Evolutionary conservation across 805 yeast species (phyloP).

Genomic region (Dipodascopsis uninucleata): DNA sequence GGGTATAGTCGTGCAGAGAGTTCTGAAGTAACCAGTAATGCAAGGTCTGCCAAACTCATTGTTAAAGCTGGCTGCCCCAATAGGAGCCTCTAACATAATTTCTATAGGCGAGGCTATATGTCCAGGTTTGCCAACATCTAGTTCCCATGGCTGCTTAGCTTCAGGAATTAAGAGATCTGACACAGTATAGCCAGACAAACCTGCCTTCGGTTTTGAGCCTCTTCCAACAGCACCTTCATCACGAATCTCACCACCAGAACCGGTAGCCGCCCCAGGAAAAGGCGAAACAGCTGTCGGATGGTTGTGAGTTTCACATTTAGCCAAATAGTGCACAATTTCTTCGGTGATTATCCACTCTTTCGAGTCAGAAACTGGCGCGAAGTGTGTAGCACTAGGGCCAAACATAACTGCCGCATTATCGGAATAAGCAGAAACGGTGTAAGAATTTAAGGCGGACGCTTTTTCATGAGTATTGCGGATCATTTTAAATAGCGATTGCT

Average conservation of each 20-base stretch:
- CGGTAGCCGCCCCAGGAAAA: constrained; percentile 99
- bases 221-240: constrained; percentile 99
- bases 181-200: constrained; percentile 87
- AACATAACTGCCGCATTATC: constrained; percentile 96
- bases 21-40: constrained; percentile 93
- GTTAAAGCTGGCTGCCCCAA: constrained; percentile 97
- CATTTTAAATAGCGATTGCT: constrained; percentile 82
- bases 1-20: constrained; percentile 75
- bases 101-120: constrained; percentile 92
- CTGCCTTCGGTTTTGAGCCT: constrained; percentile 96
- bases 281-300: constrained; percentile 99
- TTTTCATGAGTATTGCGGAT: constrained; percentile 86
- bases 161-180: constrained; percentile 86
- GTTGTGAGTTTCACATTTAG: constrained; percentile 97
- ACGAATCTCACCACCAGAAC: constrained; percentile 99
- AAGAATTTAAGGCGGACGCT: constrained; percentile 57
- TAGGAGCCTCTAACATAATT: constrained; percentile 95
- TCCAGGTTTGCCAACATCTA: constrained; percentile 79
- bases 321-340: constrained; percentile 82
- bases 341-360: constrained; percentile 68
- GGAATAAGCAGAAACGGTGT: constrained; percentile 88
- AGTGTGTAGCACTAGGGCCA: constrained; percentile 68
- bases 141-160: constrained; percentile 91
- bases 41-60: constrained; percentile 99
- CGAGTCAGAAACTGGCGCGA: constrained; percentile 69